A percentile compares a stretch with the other conserved stretches of the same genome.
phyloP scores from a whole-genome alignment of 208 protist species.

The Crithidia mellificae region DNA sequence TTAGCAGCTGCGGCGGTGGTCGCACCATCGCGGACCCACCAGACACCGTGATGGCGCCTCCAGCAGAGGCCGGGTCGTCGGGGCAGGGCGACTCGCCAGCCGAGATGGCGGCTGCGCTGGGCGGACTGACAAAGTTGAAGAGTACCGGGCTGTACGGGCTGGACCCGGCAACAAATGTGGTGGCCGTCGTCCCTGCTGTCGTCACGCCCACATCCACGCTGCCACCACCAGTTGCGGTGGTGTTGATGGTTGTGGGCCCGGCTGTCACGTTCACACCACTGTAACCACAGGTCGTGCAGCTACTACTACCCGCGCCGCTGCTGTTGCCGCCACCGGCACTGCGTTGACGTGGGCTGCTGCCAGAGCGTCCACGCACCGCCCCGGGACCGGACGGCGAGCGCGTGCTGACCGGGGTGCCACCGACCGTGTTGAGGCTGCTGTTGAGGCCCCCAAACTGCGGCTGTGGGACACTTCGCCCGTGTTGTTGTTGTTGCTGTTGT shows the following conservation, averaged over 20 bases:
- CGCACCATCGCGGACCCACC: not conserved
- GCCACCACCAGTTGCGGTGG: too few species aligned
- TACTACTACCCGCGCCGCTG: too few species aligned
- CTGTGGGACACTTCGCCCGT: too few species aligned
- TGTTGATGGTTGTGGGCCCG: too few species aligned
- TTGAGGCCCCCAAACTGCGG: not conserved
- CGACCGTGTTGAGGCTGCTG: conserved; percentile 2
- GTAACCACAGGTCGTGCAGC: too few species aligned
- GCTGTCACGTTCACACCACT: too few species aligned
- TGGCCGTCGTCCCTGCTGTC: too few species aligned
- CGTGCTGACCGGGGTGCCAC: not conserved
- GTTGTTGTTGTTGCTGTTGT: not conserved
- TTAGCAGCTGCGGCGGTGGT: conserved; percentile 5
- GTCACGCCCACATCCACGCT: too few species aligned
- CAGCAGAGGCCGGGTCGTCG: too few species aligned
- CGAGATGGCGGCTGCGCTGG: conserved; percentile 1
- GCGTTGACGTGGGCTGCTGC: conserved; percentile 7
- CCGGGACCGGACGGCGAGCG: not conserved
- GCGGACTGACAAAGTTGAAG: conserved; percentile 11
- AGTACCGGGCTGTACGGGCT: conserved; percentile 6
- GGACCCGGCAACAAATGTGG: not conserved
- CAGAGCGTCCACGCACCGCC: not conserved
- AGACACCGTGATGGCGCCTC: too few species aligned
- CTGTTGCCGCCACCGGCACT: not conserved
- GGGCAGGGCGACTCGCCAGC: conserved; percentile 3